A percentile compares a stretch with the other conserved stretches of the same genome.
phyloP scores from a whole-genome alignment of 768 basidiomycete genomes.

The Hemileccinum impolitum region DNA sequence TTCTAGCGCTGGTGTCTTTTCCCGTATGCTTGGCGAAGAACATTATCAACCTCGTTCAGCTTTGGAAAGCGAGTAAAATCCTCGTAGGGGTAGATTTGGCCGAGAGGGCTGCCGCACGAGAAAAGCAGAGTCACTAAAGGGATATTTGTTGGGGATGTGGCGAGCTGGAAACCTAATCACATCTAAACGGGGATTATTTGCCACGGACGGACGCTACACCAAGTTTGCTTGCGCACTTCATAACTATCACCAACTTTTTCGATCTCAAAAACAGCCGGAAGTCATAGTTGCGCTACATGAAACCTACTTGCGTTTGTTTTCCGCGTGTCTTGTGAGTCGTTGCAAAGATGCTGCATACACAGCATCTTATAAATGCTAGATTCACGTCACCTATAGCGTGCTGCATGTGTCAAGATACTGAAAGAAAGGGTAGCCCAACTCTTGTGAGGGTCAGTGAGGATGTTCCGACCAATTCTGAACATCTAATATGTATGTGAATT shows the following conservation, averaged over 20 bases:
- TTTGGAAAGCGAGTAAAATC: constrained; percentile 97
- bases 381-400: background rate
- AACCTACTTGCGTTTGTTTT: constrained; percentile 8
- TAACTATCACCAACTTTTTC: constrained; percentile 12
- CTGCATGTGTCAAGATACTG: too few relatives aligned
- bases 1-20: constrained; percentile 58
- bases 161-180: constrained; percentile 3
- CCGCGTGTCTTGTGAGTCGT: background rate
- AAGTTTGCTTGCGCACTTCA: constrained; percentile 9
- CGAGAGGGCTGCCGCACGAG: constrained; percentile 68
- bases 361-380: constrained; percentile 5
- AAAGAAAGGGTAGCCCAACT: too few relatives aligned
- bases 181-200: constrained; percentile 13
- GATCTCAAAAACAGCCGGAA: constrained; percentile 1
- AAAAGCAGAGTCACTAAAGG: constrained; percentile 21
- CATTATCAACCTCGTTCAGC: constrained; percentile 90
- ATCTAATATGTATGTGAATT: too few relatives aligned
- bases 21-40: constrained; percentile 82
- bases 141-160: background rate
- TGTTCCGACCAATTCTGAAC: too few relatives aligned
- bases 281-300: constrained; percentile 4
- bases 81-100: constrained; percentile 91
- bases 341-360: constrained; percentile 16
- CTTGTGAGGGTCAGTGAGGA: too few relatives aligned
- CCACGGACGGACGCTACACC: constrained; percentile 4